These are phyloP conservation scores for Paspalum vaginatum DNA, from an alignment of 176 grass and related monocot species.

Conservation along the genomic window DNA sequence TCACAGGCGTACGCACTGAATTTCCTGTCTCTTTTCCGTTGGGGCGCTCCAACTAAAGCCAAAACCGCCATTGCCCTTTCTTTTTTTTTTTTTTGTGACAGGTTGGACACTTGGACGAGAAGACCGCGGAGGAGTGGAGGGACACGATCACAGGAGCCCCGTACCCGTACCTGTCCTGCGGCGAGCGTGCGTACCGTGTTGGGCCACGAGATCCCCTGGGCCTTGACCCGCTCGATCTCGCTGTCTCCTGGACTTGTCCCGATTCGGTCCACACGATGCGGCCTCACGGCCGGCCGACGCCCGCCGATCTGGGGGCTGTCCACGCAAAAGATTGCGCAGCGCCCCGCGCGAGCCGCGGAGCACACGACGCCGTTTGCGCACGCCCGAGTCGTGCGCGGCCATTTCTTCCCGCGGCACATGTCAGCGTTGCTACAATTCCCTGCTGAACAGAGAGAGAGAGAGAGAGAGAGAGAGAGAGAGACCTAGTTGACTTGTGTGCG, in stretches of 20 bases:
- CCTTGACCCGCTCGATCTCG: constrained; percentile 22
- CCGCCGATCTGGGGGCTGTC: neutral
- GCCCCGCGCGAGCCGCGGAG: neutral
- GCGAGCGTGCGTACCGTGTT: constrained; percentile 22
- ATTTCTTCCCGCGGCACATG: too few species aligned
- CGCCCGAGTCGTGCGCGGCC: neutral
- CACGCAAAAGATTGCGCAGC: neutral
- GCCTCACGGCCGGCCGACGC: neutral
- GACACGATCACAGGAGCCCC: neutral
- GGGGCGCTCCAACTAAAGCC: neutral
- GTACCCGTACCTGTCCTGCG: neutral
- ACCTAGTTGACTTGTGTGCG: too few species aligned
- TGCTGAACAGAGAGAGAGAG: too few species aligned
- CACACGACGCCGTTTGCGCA: neutral
- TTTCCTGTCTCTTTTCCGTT: neutral
- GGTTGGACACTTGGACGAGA: neutral
- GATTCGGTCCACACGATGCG: constrained; percentile 22
- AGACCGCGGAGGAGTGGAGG: neutral
- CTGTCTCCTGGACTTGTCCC: constrained; percentile 6
- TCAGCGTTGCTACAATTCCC: too few species aligned
- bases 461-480: too few species aligned
- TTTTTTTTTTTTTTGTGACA: neutral
- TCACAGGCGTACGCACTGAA: neutral
- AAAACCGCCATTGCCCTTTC: neutral
- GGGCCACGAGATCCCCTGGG: constrained; percentile 45